A percentile compares a stretch with the other conserved stretches of the same genome.
Conservation (phyloP, 306 rosid species). For the Hippophae tibetana region DNA sequence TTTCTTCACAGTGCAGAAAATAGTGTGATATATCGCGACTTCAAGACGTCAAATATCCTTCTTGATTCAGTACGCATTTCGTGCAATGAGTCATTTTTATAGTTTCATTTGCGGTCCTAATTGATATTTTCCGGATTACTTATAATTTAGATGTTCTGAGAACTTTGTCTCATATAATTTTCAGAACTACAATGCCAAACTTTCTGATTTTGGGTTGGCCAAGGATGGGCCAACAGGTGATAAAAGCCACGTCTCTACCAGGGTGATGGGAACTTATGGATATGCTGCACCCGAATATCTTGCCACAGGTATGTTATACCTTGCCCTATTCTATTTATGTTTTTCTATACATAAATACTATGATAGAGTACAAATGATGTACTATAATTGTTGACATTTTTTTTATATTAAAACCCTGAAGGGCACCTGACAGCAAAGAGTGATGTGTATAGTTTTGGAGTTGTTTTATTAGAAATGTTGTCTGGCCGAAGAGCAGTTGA, state of each 20-base stretch:
- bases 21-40: constrained; percentile 41
- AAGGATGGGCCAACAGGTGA: constrained; percentile 52
- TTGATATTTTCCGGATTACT: background rate
- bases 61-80: constrained; percentile 33
- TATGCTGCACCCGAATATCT: constrained; percentile 51
- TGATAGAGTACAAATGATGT: background rate
- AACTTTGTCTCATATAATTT: background rate
- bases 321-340: constrained; percentile 2
- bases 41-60: constrained; percentile 39
- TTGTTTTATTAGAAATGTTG: constrained; percentile 37
- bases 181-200: constrained; percentile 43
- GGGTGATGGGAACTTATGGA: constrained; percentile 51
- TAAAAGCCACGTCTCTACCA: constrained; percentile 44
- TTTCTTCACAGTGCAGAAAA: constrained; percentile 43
- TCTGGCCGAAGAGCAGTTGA: constrained; percentile 46
- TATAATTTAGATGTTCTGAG: constrained; percentile 2
- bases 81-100: background rate
- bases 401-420: constrained; percentile 6
- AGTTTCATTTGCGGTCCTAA: background rate
- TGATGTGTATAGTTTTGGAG: constrained; percentile 44
- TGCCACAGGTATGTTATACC: constrained; percentile 30
- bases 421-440: constrained; percentile 48
- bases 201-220: constrained; percentile 47
- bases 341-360: background rate
- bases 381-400: constrained; percentile 4